Percentiles rank a stretch among this genome's conserved stretches.
phyloP scores from a whole-genome alignment of 441 rosid species.

The Iberis amara region DNA sequence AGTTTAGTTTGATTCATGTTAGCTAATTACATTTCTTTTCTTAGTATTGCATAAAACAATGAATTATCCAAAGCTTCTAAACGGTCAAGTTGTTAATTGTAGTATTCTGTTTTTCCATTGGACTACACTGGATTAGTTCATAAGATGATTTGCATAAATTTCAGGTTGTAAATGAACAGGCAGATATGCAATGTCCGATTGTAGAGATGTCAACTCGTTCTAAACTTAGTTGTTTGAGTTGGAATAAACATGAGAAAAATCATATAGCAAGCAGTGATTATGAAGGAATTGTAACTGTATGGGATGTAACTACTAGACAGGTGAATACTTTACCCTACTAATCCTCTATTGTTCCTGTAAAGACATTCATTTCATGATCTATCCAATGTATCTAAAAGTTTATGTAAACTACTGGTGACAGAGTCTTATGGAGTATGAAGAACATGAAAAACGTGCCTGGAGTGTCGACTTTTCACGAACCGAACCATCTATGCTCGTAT shows the following conservation, averaged over 20 bases:
- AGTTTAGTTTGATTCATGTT: constrained; percentile 16
- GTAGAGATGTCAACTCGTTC: constrained; percentile 97
- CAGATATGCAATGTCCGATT: constrained; percentile 79
- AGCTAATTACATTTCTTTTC: constrained; percentile 1
- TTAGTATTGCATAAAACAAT: constrained; percentile 1
- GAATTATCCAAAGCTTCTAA: constrained; percentile 7
- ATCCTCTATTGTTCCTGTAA: constrained; percentile 1
- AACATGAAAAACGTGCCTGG: constrained; percentile 99
- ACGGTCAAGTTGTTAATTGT: constrained; percentile 2
- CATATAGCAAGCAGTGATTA: constrained; percentile 98
- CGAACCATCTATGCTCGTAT: constrained; percentile 96
- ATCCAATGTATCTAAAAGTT: constrained; percentile 9
- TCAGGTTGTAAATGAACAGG: constrained; percentile 81
- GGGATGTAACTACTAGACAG: constrained; percentile 98
- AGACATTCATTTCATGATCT: constrained; percentile 12
- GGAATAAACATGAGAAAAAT: constrained; percentile 91
- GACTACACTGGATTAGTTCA: constrained; percentile 7
- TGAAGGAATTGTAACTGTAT: constrained; percentile 94
- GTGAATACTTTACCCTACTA: constrained; percentile 34
- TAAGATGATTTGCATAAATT: constrained; percentile 25
- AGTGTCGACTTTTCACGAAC: constrained; percentile 94
- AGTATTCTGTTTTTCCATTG: not conserved
- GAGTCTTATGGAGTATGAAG: constrained; percentile 98
- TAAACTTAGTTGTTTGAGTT: constrained; percentile 96
- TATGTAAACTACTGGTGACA: constrained; percentile 29